These are phyloP conservation scores for Cutaneotrichosporon sp. DNA, from an alignment of 1,284 basidiomycete species.

Conservation along the genomic window DNA sequence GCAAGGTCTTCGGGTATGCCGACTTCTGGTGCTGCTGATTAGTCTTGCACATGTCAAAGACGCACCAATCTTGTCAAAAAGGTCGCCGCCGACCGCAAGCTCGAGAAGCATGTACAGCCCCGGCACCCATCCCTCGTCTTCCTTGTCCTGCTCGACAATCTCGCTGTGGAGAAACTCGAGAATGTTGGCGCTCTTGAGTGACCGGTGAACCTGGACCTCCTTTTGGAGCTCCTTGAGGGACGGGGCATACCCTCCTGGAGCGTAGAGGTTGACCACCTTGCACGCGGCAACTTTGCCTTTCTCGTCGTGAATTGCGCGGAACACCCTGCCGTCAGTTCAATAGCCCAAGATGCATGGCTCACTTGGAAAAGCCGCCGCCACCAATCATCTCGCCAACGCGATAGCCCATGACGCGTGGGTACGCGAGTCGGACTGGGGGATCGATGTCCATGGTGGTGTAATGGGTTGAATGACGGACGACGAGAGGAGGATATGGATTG, in stretches of 20 bases:
- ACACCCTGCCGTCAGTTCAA: constrained; percentile 57
- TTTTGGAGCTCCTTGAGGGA: constrained; percentile 75
- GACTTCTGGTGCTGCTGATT: constrained; percentile 65
- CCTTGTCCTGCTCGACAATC: constrained; percentile 64
- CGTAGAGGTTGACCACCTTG: constrained; percentile 64
- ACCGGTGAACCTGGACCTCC: constrained; percentile 85
- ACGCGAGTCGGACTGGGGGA: constrained; percentile 12
- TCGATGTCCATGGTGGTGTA: constrained; percentile 16
- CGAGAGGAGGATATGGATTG: too few species aligned
- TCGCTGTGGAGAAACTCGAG: constrained; percentile 77
- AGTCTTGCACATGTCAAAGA: neutral
- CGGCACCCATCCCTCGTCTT: constrained; percentile 52
- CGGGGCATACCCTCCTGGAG: constrained; percentile 32
- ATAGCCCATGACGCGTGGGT: constrained; percentile 55
- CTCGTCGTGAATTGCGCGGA: constrained; percentile 66
- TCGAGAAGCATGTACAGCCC: constrained; percentile 91
- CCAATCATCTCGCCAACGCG: constrained; percentile 69
- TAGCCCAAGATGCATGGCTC: constrained; percentile 5
- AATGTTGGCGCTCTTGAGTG: constrained; percentile 74
- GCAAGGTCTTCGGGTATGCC: constrained; percentile 83
- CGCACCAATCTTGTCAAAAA: constrained; percentile 96
- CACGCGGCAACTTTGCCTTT: constrained; percentile 64
- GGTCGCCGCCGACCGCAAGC: constrained; percentile 84
- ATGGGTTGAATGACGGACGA: neutral
- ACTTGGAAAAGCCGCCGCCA: constrained; percentile 80